Conservation (phyloP, 1,139 yeast species). For the Komagataea norvegica region DNA sequence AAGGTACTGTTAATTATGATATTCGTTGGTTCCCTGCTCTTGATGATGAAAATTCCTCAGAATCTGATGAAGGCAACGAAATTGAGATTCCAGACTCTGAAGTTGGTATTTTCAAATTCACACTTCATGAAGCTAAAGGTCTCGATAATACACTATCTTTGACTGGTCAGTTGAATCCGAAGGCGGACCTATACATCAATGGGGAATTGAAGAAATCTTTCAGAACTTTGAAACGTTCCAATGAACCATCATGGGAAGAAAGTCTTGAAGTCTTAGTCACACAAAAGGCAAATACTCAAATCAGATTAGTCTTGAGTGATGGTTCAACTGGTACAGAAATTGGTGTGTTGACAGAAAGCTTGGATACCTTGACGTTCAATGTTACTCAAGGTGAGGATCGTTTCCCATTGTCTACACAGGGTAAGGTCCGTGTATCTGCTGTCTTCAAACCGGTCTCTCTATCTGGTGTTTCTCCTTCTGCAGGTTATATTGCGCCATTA, state of each 20-base stretch:
- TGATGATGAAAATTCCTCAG: conserved; percentile 27
- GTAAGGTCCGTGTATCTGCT: conserved; percentile 50
- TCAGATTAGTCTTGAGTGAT: conserved; percentile 57
- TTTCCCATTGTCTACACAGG: conserved; percentile 46
- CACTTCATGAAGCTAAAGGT: conserved; percentile 66
- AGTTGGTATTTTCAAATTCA: conserved; percentile 67
- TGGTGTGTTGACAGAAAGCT: conserved; percentile 49
- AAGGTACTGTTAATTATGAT: conserved; percentile 58
- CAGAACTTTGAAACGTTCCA: conserved; percentile 59
- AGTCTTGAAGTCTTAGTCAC: conserved; percentile 55
- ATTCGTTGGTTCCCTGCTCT: conserved; percentile 57
- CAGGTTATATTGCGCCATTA: conserved; percentile 49
- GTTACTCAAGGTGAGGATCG: conserved; percentile 46
- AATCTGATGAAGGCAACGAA: conserved; percentile 26
- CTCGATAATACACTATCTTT: conserved; percentile 61
- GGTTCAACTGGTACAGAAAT: conserved; percentile 41
- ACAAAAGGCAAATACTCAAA: conserved; percentile 50
- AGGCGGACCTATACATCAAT: conserved; percentile 60
- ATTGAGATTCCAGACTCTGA: conserved; percentile 46
- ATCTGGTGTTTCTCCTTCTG: conserved; percentile 43
- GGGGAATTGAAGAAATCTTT: conserved; percentile 48
- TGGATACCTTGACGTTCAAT: conserved; percentile 52
- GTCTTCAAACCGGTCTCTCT: conserved; percentile 70
- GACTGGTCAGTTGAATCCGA: conserved; percentile 68
- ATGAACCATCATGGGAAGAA: conserved; percentile 71